Conservation (phyloP, 495 filamentous ascomycete species). For the Aspergillus homomorphus region DNA sequence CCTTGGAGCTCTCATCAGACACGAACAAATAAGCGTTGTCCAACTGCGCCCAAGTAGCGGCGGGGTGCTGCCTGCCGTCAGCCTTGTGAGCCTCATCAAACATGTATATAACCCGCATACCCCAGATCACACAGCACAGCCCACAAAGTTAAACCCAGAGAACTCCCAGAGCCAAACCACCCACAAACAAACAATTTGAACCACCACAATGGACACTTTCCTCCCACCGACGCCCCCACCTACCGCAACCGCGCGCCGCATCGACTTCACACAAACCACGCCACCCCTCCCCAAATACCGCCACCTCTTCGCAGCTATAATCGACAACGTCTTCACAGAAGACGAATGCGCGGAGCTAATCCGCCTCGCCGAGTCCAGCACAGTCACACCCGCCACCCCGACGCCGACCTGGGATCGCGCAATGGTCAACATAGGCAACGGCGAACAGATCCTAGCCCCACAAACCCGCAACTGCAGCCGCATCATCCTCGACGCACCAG, state of each 20-base stretch:
- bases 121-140: too few relatives aligned
- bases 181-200: too few relatives aligned
- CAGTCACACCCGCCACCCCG: conserved; percentile 5
- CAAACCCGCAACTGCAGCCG: conserved; percentile 68
- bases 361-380: conserved; percentile 50
- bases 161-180: too few relatives aligned
- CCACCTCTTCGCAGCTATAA: conserved; percentile 55
- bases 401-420: conserved; percentile 33
- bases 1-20: too few relatives aligned
- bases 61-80: too few relatives aligned
- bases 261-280: conserved; percentile 51
- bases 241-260: conserved; percentile 26
- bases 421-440: conserved; percentile 62
- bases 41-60: too few relatives aligned
- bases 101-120: too few relatives aligned
- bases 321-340: conserved; percentile 61
- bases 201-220: conserved; percentile 10
- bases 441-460: conserved; percentile 52
- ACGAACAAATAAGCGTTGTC: too few relatives aligned
- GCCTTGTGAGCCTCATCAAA: too few relatives aligned
- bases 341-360: conserved; percentile 58
- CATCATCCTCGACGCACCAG: conserved; percentile 68
- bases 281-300: conserved; percentile 53
- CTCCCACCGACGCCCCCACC: conserved; percentile 21
- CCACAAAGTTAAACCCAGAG: too few relatives aligned